Evolutionary conservation across 768 basidiomycete genomes (phyloP), one percentile per base, ranked within the genome.

Genomic region (Auricularia heimuer): DNA sequence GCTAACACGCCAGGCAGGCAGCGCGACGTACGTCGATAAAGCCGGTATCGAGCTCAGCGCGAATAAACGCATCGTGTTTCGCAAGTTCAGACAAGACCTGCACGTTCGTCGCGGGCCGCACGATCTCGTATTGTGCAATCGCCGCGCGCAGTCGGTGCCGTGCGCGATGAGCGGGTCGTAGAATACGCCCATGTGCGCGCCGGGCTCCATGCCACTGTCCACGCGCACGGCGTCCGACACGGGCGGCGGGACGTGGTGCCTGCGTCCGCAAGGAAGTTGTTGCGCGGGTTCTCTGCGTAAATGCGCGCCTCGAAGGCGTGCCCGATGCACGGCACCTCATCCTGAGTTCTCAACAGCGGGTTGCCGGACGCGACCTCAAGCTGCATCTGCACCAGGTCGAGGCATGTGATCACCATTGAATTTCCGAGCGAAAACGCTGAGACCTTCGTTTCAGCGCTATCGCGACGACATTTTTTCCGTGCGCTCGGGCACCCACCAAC

Each of bases 321-420:
- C 4, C 95, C 95, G 0, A 90, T 85, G 62, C 94, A 86, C 1
- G 91, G 92, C 64, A 98, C 89, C 16, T 85, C 77, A 0, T 83
- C 80, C 74, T 97, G 95, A 1, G 75, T 70, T 35, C 95, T 80
- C 10, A 92, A 90, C 35, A 98, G 81, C 0, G 86, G 81, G 73
- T 96, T 96, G 0, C 94, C 93, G 16, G 89, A 88, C 12, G 94
- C 94, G 44, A 96, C 89, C 79, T 92, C 88, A 24, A 97, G 79
- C 72, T 98, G 94, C 94, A 94, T 96, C 75, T 96, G 89, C 7
- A 98, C 94, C 3, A 98, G 85, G 71, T 98, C 94, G 33, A 94
- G 80, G 1, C 93, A 92, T 1, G 94, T 97, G 62, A 97, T 85
- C 88, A 95, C n/a, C n/a, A n/a, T n/a, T n/a, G n/a, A n/a, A n/a